phyloP scores from a whole-genome alignment of 1,284 basidiomycete species.

The Tetrapyrgos nigripes region DNA sequence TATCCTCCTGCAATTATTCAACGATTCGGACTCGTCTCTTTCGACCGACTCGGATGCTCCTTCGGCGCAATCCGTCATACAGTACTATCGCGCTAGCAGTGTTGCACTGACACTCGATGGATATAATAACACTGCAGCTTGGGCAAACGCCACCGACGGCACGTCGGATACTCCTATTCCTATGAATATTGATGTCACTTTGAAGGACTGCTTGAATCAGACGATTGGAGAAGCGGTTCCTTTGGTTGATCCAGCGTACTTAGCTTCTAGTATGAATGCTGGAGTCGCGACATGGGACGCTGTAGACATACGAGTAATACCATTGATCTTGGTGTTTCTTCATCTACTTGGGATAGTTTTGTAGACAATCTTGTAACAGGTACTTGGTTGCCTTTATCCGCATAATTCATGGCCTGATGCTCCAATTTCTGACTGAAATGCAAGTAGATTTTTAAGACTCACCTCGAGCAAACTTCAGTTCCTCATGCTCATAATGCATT shows the following conservation, averaged over 20 bases:
- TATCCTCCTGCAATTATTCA: slow-evolving; percentile 28
- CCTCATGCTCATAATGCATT: no score
- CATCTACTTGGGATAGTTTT: no score
- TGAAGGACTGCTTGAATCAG: slow-evolving; percentile 60
- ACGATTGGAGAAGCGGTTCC: slow-evolving; percentile 60
- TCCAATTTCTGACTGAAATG: no score
- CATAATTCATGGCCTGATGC: no score
- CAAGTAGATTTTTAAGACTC: no score
- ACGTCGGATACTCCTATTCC: slow-evolving; percentile 29
- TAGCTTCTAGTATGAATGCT: no score
- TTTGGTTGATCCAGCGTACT: slow-evolving; percentile 40
- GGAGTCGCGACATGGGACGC: no score
- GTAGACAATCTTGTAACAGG: no score
- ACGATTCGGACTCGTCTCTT: slow-evolving; percentile 28
- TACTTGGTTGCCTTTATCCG: no score
- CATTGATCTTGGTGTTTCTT: no score
- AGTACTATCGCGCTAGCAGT: slow-evolving; percentile 66
- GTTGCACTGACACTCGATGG: slow-evolving; percentile 62
- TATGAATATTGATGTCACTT: slow-evolving; percentile 44
- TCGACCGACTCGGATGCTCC: slow-evolving; percentile 18
- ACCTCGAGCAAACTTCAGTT: no score
- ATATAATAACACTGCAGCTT: slow-evolving; percentile 65
- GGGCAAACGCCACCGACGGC: slow-evolving; percentile 33
- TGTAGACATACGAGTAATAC: no score
- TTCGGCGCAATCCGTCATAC: slow-evolving; percentile 17